Conservation (phyloP, 805 yeast genomes). For the Monosporozyma siamensis region DNA sequence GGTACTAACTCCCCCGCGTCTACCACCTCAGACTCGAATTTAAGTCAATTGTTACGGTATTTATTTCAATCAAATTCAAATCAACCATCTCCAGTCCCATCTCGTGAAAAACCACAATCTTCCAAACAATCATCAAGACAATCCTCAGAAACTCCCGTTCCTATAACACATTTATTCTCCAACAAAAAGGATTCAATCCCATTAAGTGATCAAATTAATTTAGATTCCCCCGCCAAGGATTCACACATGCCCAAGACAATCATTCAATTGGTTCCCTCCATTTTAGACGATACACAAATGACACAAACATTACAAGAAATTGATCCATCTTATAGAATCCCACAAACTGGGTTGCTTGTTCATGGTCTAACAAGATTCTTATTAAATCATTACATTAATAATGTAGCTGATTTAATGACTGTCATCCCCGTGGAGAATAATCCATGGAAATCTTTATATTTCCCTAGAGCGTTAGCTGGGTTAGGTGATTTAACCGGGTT, state of each 20-base stretch:
- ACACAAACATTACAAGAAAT: conserved; percentile 7
- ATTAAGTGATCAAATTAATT: conserved; percentile 4
- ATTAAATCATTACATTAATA: conserved; percentile 59
- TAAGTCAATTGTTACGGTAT: conserved; percentile 3
- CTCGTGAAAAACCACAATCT: neutral
- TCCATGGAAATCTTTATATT: conserved; percentile 83
- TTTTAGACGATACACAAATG: conserved; percentile 12
- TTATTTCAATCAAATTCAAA: conserved; percentile 2
- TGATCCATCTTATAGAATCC: conserved; percentile 33
- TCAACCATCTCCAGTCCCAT: neutral
- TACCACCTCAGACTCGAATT: neutral
- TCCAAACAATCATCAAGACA: neutral
- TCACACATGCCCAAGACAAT: conserved; percentile 18
- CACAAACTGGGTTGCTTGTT: conserved; percentile 52
- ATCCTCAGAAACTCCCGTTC: neutral
- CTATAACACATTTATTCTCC: neutral
- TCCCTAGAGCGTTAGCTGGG: conserved; percentile 75
- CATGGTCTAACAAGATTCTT: conserved; percentile 66
- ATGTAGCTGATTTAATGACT: conserved; percentile 73
- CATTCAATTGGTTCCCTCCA: conserved; percentile 16
- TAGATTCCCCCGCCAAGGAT: conserved; percentile 10
- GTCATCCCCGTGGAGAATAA: conserved; percentile 56
- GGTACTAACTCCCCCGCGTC: neutral
- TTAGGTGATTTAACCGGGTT: conserved; percentile 69
- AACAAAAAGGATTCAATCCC: neutral